Conservation (phyloP, 2,329 filamentous ascomycete genomes). For the Dissoconium aciculare region DNA sequence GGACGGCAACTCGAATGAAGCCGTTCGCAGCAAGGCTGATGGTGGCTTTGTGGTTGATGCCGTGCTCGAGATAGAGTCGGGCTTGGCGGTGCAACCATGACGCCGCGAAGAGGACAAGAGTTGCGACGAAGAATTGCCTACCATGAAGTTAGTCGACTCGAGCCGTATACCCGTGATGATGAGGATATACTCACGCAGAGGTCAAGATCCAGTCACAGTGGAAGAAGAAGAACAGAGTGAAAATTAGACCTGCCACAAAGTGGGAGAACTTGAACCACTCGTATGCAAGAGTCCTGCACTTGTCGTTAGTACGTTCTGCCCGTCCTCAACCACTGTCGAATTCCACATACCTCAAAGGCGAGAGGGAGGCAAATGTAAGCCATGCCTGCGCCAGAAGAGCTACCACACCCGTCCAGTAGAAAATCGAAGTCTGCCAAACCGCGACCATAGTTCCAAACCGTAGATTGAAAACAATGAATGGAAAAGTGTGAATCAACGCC, state of each 20-base stretch:
- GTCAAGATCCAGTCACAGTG: constrained; percentile 43
- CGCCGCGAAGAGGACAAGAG: constrained; percentile 37
- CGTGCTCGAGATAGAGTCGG: constrained; percentile 37
- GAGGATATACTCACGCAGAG: constrained; percentile 31
- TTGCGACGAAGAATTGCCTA: constrained; percentile 47
- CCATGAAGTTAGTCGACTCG: constrained; percentile 2
- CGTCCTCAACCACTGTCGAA: background rate
- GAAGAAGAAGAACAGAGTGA: constrained; percentile 45
- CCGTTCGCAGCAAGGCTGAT: constrained; percentile 28
- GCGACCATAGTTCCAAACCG: constrained; percentile 34
- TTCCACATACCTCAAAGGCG: constrained; percentile 32
- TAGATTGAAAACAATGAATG: constrained; percentile 41
- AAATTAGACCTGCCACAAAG: constrained; percentile 37
- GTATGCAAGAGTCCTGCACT: constrained; percentile 37
- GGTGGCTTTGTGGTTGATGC: constrained; percentile 31
- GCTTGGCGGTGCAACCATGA: constrained; percentile 33
- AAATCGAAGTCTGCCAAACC: constrained; percentile 31
- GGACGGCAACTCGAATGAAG: constrained; percentile 31
- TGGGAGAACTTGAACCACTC: constrained; percentile 48
- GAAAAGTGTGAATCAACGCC: constrained; percentile 44
- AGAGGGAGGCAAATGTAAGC: constrained; percentile 40
- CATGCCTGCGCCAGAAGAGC: constrained; percentile 40
- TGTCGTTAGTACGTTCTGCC: background rate
- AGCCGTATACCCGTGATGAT: background rate
- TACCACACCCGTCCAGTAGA: constrained; percentile 43